These are phyloP conservation scores for Arthroderma uncinatum DNA, from an alignment of 2,329 filamentous ascomycete genomes.

Conservation along the genomic window DNA sequence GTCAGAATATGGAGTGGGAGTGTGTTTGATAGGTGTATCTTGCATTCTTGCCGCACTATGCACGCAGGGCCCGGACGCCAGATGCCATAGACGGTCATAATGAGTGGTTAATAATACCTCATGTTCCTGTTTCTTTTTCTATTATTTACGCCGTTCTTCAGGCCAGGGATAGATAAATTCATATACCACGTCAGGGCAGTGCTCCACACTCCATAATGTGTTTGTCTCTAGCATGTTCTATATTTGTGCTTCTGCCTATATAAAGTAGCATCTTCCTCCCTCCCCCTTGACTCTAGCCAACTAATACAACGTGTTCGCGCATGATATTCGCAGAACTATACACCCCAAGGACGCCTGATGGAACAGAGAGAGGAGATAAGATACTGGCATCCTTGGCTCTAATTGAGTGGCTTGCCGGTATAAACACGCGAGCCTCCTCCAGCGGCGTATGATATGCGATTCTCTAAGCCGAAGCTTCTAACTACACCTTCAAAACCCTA, in stretches of 20 bases:
- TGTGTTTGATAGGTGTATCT: background rate
- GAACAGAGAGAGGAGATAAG: background rate
- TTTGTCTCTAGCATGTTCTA: background rate
- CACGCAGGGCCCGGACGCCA: background rate
- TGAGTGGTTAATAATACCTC: background rate
- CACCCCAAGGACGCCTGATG: background rate
- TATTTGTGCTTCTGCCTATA: background rate
- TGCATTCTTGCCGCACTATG: background rate
- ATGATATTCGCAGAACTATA: background rate
- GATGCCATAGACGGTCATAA: background rate
- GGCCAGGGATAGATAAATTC: background rate
- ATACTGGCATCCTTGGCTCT: background rate
- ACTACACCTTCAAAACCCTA: no score
- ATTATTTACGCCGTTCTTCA: background rate
- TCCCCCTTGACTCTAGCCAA: background rate
- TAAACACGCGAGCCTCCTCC: background rate
- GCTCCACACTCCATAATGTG: background rate
- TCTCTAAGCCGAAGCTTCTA: background rate
- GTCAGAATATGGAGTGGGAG: background rate
- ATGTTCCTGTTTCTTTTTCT: background rate
- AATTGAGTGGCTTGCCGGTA: background rate
- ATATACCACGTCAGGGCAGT: background rate
- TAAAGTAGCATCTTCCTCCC: no score
- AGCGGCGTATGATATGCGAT: no score
- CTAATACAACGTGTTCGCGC: background rate